Conservation (phyloP, 805 yeast genomes). For the Cyberlindnera japonica region DNA sequence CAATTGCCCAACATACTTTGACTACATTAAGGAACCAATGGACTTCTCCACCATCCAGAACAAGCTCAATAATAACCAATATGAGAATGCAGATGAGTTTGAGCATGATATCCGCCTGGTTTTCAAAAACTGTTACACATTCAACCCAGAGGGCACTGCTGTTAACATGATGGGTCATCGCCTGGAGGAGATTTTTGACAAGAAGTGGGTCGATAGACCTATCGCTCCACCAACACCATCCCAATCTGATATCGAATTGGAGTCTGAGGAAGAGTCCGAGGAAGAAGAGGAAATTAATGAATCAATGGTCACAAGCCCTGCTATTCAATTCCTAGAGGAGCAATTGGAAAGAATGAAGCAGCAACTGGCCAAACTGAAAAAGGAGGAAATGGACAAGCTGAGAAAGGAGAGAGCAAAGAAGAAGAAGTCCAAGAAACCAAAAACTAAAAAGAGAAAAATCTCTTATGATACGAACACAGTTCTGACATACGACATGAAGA, state of each 20-base stretch:
- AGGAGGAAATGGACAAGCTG: slow-evolving; percentile 65
- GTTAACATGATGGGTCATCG: slow-evolving; percentile 95
- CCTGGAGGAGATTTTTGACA: slow-evolving; percentile 79
- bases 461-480: slow-evolving; percentile 27
- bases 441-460: slow-evolving; percentile 29
- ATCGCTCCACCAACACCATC: slow-evolving; percentile 44
- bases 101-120: slow-evolving; percentile 79
- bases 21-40: slow-evolving; percentile 89
- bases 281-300: slow-evolving; percentile 38
- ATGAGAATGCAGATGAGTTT: slow-evolving; percentile 84
- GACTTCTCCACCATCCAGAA: slow-evolving; percentile 82
- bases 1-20: slow-evolving; percentile 86
- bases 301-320: slow-evolving; percentile 75
- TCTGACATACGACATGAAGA: slow-evolving; percentile 95
- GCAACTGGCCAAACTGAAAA: slow-evolving; percentile 79
- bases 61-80: slow-evolving; percentile 80
- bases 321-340: slow-evolving; percentile 83
- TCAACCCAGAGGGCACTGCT: slow-evolving; percentile 96
- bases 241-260: slow-evolving; percentile 25
- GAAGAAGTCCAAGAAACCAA: slow-evolving; percentile 39
- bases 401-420: slow-evolving; percentile 55
- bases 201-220: slow-evolving; percentile 86
- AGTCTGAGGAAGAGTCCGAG: slow-evolving; percentile 32
- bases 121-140: slow-evolving; percentile 83
- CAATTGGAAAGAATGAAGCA: slow-evolving; percentile 82